Base-by-base conservation (phyloP, 2,329 filamentous ascomycete species). In the Hypomyces perniciosus region DNA sequence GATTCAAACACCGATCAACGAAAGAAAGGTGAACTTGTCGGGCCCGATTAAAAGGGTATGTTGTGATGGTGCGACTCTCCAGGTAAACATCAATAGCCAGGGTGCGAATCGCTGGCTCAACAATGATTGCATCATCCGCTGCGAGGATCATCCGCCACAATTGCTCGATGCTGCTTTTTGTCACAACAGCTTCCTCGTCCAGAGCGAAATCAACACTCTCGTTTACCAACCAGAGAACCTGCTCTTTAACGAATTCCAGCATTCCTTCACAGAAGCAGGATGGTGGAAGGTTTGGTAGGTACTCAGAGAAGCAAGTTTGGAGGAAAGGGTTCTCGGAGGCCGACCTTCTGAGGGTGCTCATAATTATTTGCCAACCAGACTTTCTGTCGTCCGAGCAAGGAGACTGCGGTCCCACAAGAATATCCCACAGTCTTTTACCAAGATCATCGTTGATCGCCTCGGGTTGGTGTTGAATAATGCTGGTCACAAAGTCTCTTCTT, bases 91-190 rank as follows among this genome's bases (percentile, higher is more conserved):
- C 78, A 41, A 72, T 68, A 27, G 90, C 88, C 4, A 95, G 80
- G 26, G 83, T 82, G 46, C 75, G 76, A 30, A 86, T 90, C 1
- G 88, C 86, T 47, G 76, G 70, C 20, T 78, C 76, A 57, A 88
- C 88, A 44, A 95, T 83, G 0, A 76, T 79, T 35, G 78, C 72
- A 35, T 79, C 73, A 5, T 83, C 81, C 2, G 87, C 83, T 12
- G 80, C 84, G 48, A 95, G 71, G 33, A 92, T 82, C 59, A 96
- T 81, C 27, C 83, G 81, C 91, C 91, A 96, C n/a, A 96, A 72
- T 51, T 90, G 79, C 58, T 93, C 86, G 40, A 79, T 73, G 28
- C 71, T 80, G 56, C 67, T 78, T 54, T 73, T 77, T 57, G 77
- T 71, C 29, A 80, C 63, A 8, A 74, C 68, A n/a, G 74, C 69